A percentile compares a stretch with the other conserved stretches of the same genome.
These are phyloP conservation scores for Phytophthora sansomeana DNA, from an alignment of 352 stramenopile species.

Conservation along the genomic window DNA sequence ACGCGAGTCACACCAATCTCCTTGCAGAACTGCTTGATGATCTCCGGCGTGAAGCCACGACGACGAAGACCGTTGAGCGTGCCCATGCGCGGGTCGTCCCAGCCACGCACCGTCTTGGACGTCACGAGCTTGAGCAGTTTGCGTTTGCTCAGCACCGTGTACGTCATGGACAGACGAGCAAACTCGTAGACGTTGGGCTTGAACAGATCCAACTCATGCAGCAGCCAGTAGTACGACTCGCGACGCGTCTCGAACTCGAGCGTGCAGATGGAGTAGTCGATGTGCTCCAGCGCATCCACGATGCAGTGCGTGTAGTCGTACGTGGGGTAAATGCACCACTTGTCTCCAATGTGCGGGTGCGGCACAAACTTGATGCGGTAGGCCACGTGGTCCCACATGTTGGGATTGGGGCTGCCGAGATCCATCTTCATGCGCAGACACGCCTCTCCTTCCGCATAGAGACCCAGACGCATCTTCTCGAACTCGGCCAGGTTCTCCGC, in stretches of 20 bases:
- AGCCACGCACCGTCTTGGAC: constrained; percentile 91
- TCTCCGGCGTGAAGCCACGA: constrained; percentile 86
- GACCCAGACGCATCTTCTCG: constrained; percentile 96
- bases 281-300: constrained; percentile 97
- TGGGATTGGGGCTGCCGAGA: constrained; percentile 97
- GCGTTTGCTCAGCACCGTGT: constrained; percentile 99
- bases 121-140: constrained; percentile 98
- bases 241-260: constrained; percentile 99
- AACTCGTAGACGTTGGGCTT: constrained; percentile 98
- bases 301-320: constrained; percentile 99
- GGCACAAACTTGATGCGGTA: constrained; percentile 99
- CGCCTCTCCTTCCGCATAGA: constrained; percentile 88
- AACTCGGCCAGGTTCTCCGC: constrained; percentile 97
- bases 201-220: constrained; percentile 97
- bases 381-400: constrained; percentile 98
- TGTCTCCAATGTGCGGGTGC: constrained; percentile 97
- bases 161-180: constrained; percentile 96
- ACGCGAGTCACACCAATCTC: constrained; percentile 88
- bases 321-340: constrained; percentile 99
- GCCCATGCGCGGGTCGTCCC: constrained; percentile 97
- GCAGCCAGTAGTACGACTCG: constrained; percentile 99
- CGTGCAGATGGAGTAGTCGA: constrained; percentile 99
- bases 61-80: constrained; percentile 96
- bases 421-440: constrained; percentile 99
- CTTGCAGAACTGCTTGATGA: constrained; percentile 90